Conservation (phyloP, 305 asterid genomes). For the Fraxinus angustifolia region DNA sequence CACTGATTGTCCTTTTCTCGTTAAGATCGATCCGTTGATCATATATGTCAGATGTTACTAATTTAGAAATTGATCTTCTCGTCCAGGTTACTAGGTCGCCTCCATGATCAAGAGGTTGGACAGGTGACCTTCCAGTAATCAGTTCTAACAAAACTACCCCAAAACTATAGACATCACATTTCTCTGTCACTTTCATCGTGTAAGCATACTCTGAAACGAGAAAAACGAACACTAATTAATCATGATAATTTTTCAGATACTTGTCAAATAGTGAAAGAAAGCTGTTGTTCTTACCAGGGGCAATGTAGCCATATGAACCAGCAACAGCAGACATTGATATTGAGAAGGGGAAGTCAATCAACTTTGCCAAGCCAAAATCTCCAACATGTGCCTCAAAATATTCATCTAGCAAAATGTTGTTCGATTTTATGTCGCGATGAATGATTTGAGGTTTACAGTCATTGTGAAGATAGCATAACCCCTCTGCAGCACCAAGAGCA, state of each 20-base stretch:
- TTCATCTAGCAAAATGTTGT: constrained; percentile 74
- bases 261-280: not conserved
- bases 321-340: constrained; percentile 91
- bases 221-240: not conserved
- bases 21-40: constrained; percentile 65
- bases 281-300: constrained; percentile 56
- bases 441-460: constrained; percentile 80
- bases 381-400: constrained; percentile 75
- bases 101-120: constrained; percentile 79
- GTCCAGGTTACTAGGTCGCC: constrained; percentile 79
- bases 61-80: constrained; percentile 49
- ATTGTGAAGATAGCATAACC: constrained; percentile 70
- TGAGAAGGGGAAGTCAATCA: constrained; percentile 63
- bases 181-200: constrained; percentile 91
- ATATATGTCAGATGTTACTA: constrained; percentile 39
- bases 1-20: constrained; percentile 43
- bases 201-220: constrained; percentile 73
- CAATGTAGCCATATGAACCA: constrained; percentile 89
- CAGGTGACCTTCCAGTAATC: constrained; percentile 76
- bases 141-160: constrained; percentile 83
- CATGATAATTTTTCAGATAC: not conserved
- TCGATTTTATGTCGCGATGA: constrained; percentile 80
- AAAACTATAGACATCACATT: constrained; percentile 79
- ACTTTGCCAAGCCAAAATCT: constrained; percentile 82
- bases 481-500: constrained; percentile 83